Base-by-base conservation (phyloP, 208 protist genomes). In the Histomonas meleagridis region DNA sequence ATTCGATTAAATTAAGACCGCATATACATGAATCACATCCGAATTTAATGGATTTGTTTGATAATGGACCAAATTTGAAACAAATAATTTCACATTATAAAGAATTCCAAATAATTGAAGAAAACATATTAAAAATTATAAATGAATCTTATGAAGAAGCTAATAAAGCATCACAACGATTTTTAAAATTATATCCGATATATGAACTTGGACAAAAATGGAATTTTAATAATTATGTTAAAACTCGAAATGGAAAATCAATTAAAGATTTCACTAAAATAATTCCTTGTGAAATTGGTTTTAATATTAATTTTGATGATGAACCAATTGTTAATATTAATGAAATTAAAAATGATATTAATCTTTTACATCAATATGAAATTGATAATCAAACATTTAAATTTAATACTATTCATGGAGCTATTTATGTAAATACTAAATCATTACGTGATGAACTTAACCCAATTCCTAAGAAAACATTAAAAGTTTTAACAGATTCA, bases 351-450 rank as follows among this genome's bases (percentile, higher is more conserved):
- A 32, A 55, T 55, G 76, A 86, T 86, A 86, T 86, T 55, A 32
- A 86, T 43, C 14, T 51, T 49, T 86, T 86, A 26, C 51, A n/a
- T 18, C 46, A 55, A 46, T 18, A 48, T 28, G 16, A 43, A 32
- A 55, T 43, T 46, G 1, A 46, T 18, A 0, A 57, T 55, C 26
- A 86, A 38, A 2, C 16, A 26, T 57, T 51, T n/a, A 51, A 86
- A 57, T 12, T 32, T 18, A 38, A 32, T 18, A 18, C 40, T 14
- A 38, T 43, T 86, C 32, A 46, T 55, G 12, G 55, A 38, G 76
- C 76, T 32, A 51, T 86, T n/a, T 86, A 86, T 86, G 35, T 86
- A 38, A 48, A 86, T 49, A 57, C 76, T 18, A 86, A 43, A 48
- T 14, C 43, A 18, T 28, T 86, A 12, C 43, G n/a, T 18, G 38